Percentiles rank a stretch among this genome's conserved stretches.
Conservation (phyloP, 2,329 filamentous ascomycete species). For the Coleophoma eucalyptorum region DNA sequence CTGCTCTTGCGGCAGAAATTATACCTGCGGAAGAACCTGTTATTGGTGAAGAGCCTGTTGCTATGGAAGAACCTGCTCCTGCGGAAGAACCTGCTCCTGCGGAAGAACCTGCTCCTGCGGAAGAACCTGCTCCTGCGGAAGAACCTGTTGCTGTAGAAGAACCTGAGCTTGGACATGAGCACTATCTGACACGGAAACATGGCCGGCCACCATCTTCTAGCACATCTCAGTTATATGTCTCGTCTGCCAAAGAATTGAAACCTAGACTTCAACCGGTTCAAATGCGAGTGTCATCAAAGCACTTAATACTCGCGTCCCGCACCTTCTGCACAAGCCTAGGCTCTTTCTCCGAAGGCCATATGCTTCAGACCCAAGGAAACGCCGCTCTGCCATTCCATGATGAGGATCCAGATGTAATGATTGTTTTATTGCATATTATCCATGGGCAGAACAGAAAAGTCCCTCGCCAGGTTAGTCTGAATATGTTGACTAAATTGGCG, state of each 20-base stretch:
- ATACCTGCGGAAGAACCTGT: no score
- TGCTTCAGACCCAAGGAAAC: slow-evolving; percentile 8
- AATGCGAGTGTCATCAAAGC: slow-evolving; percentile 11
- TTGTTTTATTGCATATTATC: slow-evolving; percentile 39
- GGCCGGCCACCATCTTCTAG: no score
- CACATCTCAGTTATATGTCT: no score
- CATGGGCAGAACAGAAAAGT: slow-evolving; percentile 38
- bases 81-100: no score
- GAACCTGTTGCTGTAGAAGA: no score
- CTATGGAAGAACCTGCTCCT: no score
- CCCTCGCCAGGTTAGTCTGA: slow-evolving; percentile 31
- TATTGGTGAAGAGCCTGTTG: no score
- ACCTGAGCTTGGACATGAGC: no score
- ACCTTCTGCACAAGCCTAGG: slow-evolving; percentile 12
- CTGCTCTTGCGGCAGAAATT: no score
- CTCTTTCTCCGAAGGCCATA: slow-evolving; percentile 5
- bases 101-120: no score
- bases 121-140: no score
- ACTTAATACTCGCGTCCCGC: slow-evolving; percentile 18
- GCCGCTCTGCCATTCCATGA: slow-evolving; percentile 8
- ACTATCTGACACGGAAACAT: no score
- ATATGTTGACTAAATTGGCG: slow-evolving; percentile 40
- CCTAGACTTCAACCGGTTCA: background rate
- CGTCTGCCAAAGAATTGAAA: background rate
- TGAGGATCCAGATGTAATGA: slow-evolving; percentile 32